phyloP scores from a whole-genome alignment of 768 basidiomycete genomes.

The Lactarius vividus region DNA sequence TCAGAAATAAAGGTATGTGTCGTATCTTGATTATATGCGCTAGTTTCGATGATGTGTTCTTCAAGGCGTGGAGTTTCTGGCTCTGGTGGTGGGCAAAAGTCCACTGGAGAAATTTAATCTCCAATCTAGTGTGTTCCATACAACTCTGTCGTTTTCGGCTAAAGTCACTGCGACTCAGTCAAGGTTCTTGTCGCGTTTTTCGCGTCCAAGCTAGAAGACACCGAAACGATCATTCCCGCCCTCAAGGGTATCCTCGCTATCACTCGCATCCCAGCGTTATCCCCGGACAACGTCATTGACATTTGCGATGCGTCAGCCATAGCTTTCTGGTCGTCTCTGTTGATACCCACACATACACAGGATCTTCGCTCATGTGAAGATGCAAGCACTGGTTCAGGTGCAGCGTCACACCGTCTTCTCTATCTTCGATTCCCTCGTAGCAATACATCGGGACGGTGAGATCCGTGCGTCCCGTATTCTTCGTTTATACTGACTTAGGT shows the following conservation, averaged over 20 bases:
- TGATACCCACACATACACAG: slow-evolving; percentile 39
- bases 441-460: slow-evolving; percentile 57
- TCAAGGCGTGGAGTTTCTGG: slow-evolving; percentile 81
- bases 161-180: slow-evolving; percentile 46
- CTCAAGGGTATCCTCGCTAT: slow-evolving; percentile 72
- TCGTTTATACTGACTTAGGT: slow-evolving; percentile 15
- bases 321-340: slow-evolving; percentile 10
- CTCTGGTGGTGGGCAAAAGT: slow-evolving; percentile 61
- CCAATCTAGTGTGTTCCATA: slow-evolving; percentile 65
- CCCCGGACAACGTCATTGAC: slow-evolving; percentile 58
- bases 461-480: neutral
- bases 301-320: slow-evolving; percentile 58
- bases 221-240: slow-evolving; percentile 78
- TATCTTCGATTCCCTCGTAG: slow-evolving; percentile 76
- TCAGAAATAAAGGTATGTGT: slow-evolving; percentile 71
- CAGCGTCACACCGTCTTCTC: slow-evolving; percentile 78
- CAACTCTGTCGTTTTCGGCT: neutral
- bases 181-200: slow-evolving; percentile 82
- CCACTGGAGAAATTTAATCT: slow-evolving; percentile 65
- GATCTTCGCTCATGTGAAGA: slow-evolving; percentile 72
- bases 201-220: slow-evolving; percentile 81
- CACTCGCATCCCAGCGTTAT: slow-evolving; percentile 58
- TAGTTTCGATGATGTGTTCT: neutral
- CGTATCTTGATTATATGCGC: neutral
- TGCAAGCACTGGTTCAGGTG: slow-evolving; percentile 79